Evolutionary conservation across 495 filamentous ascomycete species (phyloP), one percentile per base, ranked within the genome.

Genomic region (Pyrenula aspistea): DNA sequence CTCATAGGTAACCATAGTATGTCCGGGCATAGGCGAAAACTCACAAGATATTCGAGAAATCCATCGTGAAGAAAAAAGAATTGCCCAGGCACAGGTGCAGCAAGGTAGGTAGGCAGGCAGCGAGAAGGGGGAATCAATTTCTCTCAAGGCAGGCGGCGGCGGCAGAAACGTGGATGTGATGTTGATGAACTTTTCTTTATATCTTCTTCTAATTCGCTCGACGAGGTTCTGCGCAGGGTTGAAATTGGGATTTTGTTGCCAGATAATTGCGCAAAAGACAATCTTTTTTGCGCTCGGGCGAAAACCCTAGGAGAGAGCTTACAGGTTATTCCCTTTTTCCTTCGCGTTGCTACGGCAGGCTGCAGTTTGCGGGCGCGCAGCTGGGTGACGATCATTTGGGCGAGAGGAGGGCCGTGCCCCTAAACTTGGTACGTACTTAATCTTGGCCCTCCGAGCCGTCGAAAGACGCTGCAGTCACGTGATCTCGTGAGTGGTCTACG

Each of bases 31-130:
- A 15, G 8, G 36, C 50, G 52, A 53, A 57, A 59, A 72, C 77
- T 63, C 73, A 81, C 77, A 81, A 80, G 63, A 81, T 79, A 65
- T 81, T 79, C 24, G 77, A 78, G 67, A 77, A 73, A 62, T 81
- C 77, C 77, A 81, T 80, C 62, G 54, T 52, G n/a, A 24, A 15
- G 31, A 42, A 42, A 15, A 42, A 42, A 4, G 31, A 4, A 4
- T 15, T 42, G 15, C 31, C 15, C 31, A 15, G 8, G 31, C 15
- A 42, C 4, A 42, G 31, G 8, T 15, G 31, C 15, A 42, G 31
- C 31, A 8, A 42, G 15, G 31, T 42, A 15, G 4, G 15, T 15
- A 42, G 31, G 31, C 15, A 4, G 31, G 8, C 31, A 15, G 31
- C 15, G 15, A 4, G 31, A 15, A 42, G 15, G 31, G 15, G 31